These are phyloP conservation scores for Fusarium coicis DNA, from an alignment of 2,329 filamentous ascomycete species.

Conservation along the genomic window DNA sequence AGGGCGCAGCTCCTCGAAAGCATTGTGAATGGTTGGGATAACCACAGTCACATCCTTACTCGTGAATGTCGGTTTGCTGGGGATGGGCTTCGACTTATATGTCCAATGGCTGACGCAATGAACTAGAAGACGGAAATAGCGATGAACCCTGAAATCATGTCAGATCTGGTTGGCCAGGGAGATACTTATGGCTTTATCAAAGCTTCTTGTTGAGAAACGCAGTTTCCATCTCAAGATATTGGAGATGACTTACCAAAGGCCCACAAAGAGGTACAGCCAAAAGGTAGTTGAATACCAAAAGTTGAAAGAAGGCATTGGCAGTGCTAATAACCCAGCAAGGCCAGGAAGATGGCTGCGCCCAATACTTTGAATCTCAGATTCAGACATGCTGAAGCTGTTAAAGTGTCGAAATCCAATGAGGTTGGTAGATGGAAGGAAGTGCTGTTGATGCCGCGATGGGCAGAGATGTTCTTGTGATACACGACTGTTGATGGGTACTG, in stretches of 20 bases:
- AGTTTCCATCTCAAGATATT: not conserved
- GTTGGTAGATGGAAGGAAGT: conserved; percentile 28
- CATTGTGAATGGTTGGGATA: conserved; percentile 90
- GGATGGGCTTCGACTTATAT: conserved; percentile 86
- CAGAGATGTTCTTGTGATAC: conserved; percentile 20
- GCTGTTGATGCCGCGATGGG: conserved; percentile 32
- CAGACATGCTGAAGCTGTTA: conserved; percentile 35
- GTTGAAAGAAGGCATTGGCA: conserved; percentile 41
- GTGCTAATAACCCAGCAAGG: conserved; percentile 30
- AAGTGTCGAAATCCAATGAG: conserved; percentile 27
- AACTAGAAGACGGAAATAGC: conserved; percentile 86
- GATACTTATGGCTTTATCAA: not conserved
- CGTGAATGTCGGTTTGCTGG: conserved; percentile 81
- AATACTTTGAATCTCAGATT: conserved; percentile 26
- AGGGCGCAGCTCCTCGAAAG: conserved; percentile 82
- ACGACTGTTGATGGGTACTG: conserved; percentile 16
- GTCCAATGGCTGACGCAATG: conserved; percentile 88
- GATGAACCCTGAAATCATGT: conserved; percentile 73
- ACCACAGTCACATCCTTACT: conserved; percentile 91
- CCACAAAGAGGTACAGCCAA: conserved; percentile 57
- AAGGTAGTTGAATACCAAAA: conserved; percentile 58
- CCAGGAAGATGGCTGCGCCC: conserved; percentile 22
- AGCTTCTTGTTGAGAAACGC: not conserved
- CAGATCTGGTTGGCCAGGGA: conserved; percentile 20
- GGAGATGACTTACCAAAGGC: conserved; percentile 58